These are phyloP conservation scores for Fusarium sp. DNA, from an alignment of 2,329 filamentous ascomycete species.

Conservation along the genomic window DNA sequence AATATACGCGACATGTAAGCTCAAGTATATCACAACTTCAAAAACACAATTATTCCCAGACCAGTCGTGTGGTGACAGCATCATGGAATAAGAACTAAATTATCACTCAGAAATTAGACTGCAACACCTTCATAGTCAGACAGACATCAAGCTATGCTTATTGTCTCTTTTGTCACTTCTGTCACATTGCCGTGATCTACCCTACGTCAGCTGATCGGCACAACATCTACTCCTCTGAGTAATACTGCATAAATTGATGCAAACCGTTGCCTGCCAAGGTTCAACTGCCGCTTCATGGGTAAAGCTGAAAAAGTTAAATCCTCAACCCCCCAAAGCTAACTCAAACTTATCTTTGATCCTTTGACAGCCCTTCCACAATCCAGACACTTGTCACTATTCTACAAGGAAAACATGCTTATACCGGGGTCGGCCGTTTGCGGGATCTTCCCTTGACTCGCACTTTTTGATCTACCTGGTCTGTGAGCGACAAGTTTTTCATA, in stretches of 20 bases:
- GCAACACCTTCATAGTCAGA: rapidly evolving
- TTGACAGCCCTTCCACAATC: background rate
- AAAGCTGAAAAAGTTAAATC: background rate
- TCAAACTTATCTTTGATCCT: background rate
- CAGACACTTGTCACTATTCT: constrained; percentile 3
- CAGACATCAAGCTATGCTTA: background rate
- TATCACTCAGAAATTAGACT: background rate
- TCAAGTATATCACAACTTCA: too few relatives aligned
- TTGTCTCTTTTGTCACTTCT: too few relatives aligned
- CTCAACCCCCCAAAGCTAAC: background rate
- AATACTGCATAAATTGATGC: background rate
- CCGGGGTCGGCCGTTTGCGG: constrained; percentile 30
- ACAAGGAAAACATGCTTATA: background rate
- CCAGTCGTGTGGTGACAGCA: background rate
- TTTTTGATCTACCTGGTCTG: constrained; percentile 26
- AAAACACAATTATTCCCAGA: background rate
- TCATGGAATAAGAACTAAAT: background rate
- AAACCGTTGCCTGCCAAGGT: background rate
- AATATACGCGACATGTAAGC: too few relatives aligned
- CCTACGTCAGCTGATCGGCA: constrained; percentile 19
- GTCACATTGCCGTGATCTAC: background rate
- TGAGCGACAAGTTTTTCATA: constrained; percentile 6
- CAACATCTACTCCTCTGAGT: background rate
- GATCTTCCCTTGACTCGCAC: constrained; percentile 23
- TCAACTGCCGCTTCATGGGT: constrained; percentile 7